Conservation (phyloP, 1,284 basidiomycete genomes). For the Lentinula novae-zelandiae region DNA sequence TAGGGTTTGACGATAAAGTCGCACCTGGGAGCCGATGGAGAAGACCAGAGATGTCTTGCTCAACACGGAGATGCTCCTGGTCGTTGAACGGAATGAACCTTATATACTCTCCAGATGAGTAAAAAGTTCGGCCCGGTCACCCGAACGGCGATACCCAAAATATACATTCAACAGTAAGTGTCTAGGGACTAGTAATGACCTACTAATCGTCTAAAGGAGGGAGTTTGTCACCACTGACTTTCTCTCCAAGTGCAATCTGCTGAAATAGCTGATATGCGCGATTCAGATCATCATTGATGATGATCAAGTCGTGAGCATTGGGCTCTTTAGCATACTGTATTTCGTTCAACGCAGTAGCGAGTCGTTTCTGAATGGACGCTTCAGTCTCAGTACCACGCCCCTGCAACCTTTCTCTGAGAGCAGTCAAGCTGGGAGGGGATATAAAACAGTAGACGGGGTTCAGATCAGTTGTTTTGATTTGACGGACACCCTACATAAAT, state of each 20-base stretch:
- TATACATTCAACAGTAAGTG: background rate
- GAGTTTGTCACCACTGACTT: constrained; percentile 48
- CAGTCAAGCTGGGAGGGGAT: constrained; percentile 77
- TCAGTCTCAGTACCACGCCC: constrained; percentile 86
- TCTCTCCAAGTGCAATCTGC: constrained; percentile 67
- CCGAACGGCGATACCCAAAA: background rate
- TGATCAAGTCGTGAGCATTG: constrained; percentile 77
- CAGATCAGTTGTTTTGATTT: constrained; percentile 78
- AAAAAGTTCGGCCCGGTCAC: background rate
- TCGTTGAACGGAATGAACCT: background rate
- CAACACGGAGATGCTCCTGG: too few relatives aligned
- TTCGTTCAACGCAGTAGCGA: constrained; percentile 81
- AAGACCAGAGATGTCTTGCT: too few relatives aligned
- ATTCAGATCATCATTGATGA: constrained; percentile 92
- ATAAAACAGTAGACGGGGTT: constrained; percentile 93
- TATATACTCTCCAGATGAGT: background rate
- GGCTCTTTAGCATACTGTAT: constrained; percentile 81
- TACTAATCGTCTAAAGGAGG: constrained; percentile 55
- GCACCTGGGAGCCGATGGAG: background rate
- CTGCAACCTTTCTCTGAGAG: constrained; percentile 67
- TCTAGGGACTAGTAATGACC: background rate
- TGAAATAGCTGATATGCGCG: constrained; percentile 74
- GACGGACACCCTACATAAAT: constrained; percentile 72
- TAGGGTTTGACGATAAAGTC: background rate
- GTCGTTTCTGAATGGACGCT: constrained; percentile 69